Evolutionary conservation across 2,329 filamentous ascomycete genomes (phyloP), one percentile per base, ranked within the genome.

Genomic region (Botrytis fragariae): DNA sequence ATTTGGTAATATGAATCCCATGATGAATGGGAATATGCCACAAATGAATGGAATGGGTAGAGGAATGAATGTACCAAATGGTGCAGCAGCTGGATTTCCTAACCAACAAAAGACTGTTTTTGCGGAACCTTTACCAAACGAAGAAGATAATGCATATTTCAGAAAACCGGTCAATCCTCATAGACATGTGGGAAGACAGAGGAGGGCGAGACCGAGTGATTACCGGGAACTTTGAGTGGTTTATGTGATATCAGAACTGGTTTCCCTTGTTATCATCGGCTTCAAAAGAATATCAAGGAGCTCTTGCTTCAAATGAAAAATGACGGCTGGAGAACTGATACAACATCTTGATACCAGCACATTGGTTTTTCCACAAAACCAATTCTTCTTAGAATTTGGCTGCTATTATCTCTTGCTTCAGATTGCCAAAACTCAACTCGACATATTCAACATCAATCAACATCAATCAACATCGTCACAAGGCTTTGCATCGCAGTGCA

Each of bases 141-240:
- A 90, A 76, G 93, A 97, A 72, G 94, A 97, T 73, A 93, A 94
- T 74, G 93, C 96, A 10, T 99, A 99, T 83, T 97, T 98, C 82
- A 89, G 96, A 73, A 95, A 97, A 82, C 96, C 96, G 0, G 93
- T 98, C 75, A 99, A 99, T 81, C 95, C 95, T 3, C 93, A 97
- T 81, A 90, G 96, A 69, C 93, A 96, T 81, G 92, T 95, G 82
- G 93, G 94, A 80, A 89, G 92, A 79, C 91, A 94, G 79, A 89
- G 92, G 76, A 87, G 93, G 78, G 90, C 93, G 72, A 88, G 96
- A 72, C 95, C 95, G 18, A 96, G 93, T 81, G 96, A 99, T 83
- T 98, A 96, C 82, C 89, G 93, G 76, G 93, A 97, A 74, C 72
- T 69, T 42, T 71, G 22, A 64, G 35, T 8, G 7, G 9, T 22